These are phyloP conservation scores for Nakaseomyces sp. DNA, from an alignment of 1,139 yeast species.

Conservation along the genomic window DNA sequence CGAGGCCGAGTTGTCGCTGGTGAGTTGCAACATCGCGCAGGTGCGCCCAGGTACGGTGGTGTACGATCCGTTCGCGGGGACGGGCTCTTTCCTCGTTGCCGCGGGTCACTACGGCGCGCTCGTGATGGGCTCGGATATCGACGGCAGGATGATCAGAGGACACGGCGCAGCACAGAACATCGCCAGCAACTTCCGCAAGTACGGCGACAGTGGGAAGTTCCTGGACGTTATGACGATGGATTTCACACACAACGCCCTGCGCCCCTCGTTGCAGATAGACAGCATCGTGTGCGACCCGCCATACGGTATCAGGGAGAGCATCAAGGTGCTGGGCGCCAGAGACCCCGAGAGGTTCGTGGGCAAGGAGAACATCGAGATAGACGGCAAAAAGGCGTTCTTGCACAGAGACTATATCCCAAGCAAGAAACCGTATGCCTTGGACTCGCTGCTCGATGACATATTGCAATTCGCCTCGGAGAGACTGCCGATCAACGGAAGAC, in stretches of 20 bases:
- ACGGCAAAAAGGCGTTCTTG: constrained; percentile 70
- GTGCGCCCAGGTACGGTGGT: constrained; percentile 55
- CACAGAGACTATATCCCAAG: constrained; percentile 85
- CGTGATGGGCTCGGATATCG: constrained; percentile 85
- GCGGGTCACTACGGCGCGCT: constrained; percentile 81
- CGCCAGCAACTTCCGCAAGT: constrained; percentile 64
- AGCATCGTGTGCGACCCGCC: constrained; percentile 95
- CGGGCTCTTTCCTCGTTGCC: constrained; percentile 89
- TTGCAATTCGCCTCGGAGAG: constrained; percentile 63
- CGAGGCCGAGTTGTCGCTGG: constrained; percentile 78
- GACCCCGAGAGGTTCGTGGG: constrained; percentile 51
- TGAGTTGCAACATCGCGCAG: constrained; percentile 80
- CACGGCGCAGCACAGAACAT: constrained; percentile 44
- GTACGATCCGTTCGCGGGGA: constrained; percentile 95
- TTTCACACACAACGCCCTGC: constrained; percentile 80
- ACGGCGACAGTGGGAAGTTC: constrained; percentile 48
- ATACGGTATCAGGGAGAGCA: constrained; percentile 92
- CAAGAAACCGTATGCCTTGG: constrained; percentile 80
- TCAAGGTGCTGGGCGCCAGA: constrained; percentile 83
- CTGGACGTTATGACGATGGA: constrained; percentile 86
- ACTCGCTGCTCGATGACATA: constrained; percentile 66
- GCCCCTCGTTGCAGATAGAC: constrained; percentile 56
- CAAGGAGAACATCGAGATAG: constrained; percentile 58
- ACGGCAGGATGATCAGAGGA: constrained; percentile 75
- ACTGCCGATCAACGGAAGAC: constrained; percentile 64